Evolutionary conservation across 805 yeast genomes (phyloP), one percentile per base, ranked within the genome.

Genomic region (Nakazawaea ernobii): DNA sequence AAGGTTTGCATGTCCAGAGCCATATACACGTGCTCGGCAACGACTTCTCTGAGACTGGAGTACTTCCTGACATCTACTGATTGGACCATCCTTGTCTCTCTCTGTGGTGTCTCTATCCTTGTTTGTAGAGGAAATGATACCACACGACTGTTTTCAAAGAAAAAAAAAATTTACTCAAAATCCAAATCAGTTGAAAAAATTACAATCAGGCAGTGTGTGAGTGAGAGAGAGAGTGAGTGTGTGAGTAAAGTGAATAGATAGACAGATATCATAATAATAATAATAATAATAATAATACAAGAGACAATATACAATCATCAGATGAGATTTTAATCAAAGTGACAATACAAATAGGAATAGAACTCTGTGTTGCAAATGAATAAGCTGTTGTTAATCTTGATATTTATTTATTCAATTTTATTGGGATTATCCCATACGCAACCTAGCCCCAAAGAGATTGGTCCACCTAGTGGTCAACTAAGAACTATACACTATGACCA

Each of bases 391-490:
- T 6, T 39, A 13, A 9, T 8, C 6, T 15, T 41, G 10, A 8
- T 32, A 6, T 14, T 35, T 8, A 13, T 33, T 28, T 35, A 26
- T 35, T 28, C 38, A n/a, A 17, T 27, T 14, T 14, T 42, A 9
- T n/a, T 35, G n/a, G 32, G 39, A 6, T 7, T 35, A 11, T 13
- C 27, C 4, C 8, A 11, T 6, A 15, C 35, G 8, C 40, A 45
- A 4, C 49, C 49, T 13, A 46, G 49, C 32, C 49, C 49, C 4
- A 35, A 46, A 24, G 49, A 46, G 27, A 14, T 46, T 3, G 49
- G 41, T 6, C 32, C 17, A 10, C 43, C 39, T 3, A 29, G 39
- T 11, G 40, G 20, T 6, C 43, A 45, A 9, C 28, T 45, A 6
- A 33, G 35, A 20, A 45, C 48, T 15, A 6, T 44, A 10, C 42